Percentiles rank a stretch among this genome's conserved stretches.
Evolutionary conservation across 2,329 filamentous ascomycete genomes (phyloP).

Genomic region (Curvularia lunata): DNA sequence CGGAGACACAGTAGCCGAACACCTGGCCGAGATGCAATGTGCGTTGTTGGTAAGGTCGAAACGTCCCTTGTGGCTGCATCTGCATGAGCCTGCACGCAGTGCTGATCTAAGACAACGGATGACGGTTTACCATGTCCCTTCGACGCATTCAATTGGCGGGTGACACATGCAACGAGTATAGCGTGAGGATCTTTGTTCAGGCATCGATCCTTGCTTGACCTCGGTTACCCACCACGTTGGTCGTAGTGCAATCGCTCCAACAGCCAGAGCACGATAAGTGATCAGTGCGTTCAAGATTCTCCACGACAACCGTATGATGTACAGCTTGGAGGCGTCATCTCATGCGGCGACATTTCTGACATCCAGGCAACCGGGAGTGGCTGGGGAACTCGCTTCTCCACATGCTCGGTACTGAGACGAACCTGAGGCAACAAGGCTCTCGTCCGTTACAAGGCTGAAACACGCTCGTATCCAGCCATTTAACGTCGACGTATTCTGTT

Average conservation of each 20-base stretch:
- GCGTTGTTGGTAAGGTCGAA: slow-evolving; percentile 12
- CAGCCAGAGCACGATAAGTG: slow-evolving; percentile 2
- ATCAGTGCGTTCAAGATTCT: background rate
- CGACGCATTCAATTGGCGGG: background rate
- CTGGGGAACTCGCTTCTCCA: slow-evolving; percentile 4
- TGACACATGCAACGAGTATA: slow-evolving; percentile 1
- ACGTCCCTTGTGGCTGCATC: slow-evolving; percentile 15
- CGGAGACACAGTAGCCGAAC: slow-evolving; percentile 21
- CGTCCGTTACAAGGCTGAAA: slow-evolving; percentile 22
- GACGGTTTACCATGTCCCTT: slow-evolving; percentile 2
- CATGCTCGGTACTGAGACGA: slow-evolving; percentile 20
- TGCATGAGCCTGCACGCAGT: slow-evolving; percentile 10
- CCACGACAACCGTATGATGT: slow-evolving; percentile 12
- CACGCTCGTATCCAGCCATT: slow-evolving; percentile 1
- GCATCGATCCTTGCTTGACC: background rate
- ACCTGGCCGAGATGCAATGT: slow-evolving; percentile 9
- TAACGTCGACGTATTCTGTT: background rate
- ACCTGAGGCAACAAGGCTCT: slow-evolving; percentile 21
- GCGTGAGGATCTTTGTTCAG: background rate
- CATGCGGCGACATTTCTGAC: slow-evolving; percentile 11
- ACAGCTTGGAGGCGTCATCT: background rate
- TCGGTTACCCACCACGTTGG: slow-evolving; percentile 2
- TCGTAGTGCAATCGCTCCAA: slow-evolving; percentile 10
- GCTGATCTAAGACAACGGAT: slow-evolving; percentile 11
- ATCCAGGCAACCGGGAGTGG: background rate